Percentiles rank a stretch among this genome's conserved stretches.
Evolutionary conservation across 805 yeast species (phyloP).

Genomic region (Candida michaelii): DNA sequence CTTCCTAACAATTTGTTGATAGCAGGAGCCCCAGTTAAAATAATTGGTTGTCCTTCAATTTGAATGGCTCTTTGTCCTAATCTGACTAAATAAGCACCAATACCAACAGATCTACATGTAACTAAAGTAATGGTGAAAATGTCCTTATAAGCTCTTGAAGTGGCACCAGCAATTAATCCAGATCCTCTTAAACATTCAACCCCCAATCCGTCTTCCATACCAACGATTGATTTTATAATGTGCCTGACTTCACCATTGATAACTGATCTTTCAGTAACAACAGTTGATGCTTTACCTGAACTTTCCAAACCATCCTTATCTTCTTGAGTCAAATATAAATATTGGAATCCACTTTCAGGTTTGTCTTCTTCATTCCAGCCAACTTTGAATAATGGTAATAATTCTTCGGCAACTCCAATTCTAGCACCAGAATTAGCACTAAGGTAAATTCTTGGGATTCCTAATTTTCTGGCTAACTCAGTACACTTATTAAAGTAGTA

Average conservation of each 20-base stretch:
- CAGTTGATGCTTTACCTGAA: conserved; percentile 59
- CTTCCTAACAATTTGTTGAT: conserved; percentile 95
- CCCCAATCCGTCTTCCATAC: conserved; percentile 95
- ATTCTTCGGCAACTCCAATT: conserved; percentile 96
- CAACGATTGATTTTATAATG: conserved; percentile 81
- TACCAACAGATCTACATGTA: conserved; percentile 99
- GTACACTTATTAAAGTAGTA: conserved; percentile 89
- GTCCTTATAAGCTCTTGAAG: conserved; percentile 95
- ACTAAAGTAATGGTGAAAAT: conserved; percentile 97
- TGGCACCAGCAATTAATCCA: conserved; percentile 98
- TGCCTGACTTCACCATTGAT: conserved; percentile 83
- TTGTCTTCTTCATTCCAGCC: conserved; percentile 82
- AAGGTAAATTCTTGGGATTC: conserved; percentile 92
- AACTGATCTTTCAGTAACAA: conserved; percentile 74
- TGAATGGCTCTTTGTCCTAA: conserved; percentile 99
- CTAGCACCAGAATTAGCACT: conserved; percentile 99
- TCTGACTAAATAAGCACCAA: conserved; percentile 98
- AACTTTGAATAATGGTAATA: conserved; percentile 83
- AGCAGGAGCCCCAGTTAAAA: conserved; percentile 98
- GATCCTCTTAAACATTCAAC: conserved; percentile 98
- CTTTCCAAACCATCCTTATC: conserved; percentile 57
- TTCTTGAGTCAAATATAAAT: conserved; percentile 77
- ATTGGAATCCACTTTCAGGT: conserved; percentile 85
- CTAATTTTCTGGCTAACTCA: conserved; percentile 83
- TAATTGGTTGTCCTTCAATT: conserved; percentile 97